A percentile compares a stretch with the other conserved stretches of the same genome.
Conservation (phyloP, 2,329 filamentous ascomycete genomes). For the Colletotrichum cereale region DNA sequence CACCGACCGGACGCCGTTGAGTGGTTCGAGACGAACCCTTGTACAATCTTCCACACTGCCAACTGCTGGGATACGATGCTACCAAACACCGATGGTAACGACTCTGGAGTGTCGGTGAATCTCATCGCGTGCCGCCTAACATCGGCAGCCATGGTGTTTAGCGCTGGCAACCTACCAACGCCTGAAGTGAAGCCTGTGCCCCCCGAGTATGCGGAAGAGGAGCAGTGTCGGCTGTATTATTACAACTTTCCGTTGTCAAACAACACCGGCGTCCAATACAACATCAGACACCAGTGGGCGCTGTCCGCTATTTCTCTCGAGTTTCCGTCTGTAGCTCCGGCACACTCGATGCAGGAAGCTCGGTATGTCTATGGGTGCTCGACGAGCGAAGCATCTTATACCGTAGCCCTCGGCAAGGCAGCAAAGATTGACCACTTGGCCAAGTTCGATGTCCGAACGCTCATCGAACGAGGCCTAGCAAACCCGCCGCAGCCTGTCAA, state of each 20-base stretch:
- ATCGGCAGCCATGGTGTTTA: slow-evolving; percentile 74
- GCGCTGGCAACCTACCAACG: slow-evolving; percentile 70
- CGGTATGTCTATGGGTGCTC: slow-evolving; percentile 77
- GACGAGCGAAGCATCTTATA: slow-evolving; percentile 67
- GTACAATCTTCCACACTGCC: slow-evolving; percentile 79
- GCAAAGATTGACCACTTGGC: slow-evolving; percentile 75
- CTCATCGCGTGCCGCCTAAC: slow-evolving; percentile 77
- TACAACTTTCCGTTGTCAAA: slow-evolving; percentile 68
- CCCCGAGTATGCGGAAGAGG: slow-evolving; percentile 63
- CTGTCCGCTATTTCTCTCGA: slow-evolving; percentile 76
- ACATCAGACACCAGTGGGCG: slow-evolving; percentile 73
- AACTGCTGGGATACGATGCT: slow-evolving; percentile 73
- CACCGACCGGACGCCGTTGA: slow-evolving; percentile 66
- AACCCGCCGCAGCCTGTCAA: slow-evolving; percentile 62
- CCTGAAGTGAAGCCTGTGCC: slow-evolving; percentile 55
- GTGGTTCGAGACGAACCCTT: slow-evolving; percentile 77
- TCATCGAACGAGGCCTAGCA: slow-evolving; percentile 66
- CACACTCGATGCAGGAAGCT: slow-evolving; percentile 66
- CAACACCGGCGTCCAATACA: slow-evolving; percentile 40
- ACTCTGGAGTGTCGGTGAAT: slow-evolving; percentile 60
- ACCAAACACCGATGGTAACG: background rate
- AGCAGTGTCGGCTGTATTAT: slow-evolving; percentile 78
- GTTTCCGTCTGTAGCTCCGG: slow-evolving; percentile 71
- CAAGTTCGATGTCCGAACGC: slow-evolving; percentile 68
- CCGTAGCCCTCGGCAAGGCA: slow-evolving; percentile 71